These are phyloP conservation scores for Trichoderma endophyticum DNA, from an alignment of 2,329 filamentous ascomycete genomes.

Conservation along the genomic window DNA sequence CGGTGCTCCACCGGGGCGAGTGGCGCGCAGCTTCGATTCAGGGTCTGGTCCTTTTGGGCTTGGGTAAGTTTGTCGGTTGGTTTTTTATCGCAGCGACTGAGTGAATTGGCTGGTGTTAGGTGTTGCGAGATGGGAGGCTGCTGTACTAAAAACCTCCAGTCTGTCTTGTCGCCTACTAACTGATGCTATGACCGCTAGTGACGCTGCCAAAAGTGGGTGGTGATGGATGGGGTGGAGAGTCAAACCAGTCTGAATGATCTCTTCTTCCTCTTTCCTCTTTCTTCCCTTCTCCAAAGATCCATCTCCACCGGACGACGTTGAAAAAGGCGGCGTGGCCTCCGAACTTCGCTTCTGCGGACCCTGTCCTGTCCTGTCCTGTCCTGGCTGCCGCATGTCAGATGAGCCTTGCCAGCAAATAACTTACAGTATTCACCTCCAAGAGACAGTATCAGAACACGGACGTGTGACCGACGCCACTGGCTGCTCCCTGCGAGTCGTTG, in stretches of 20 bases:
- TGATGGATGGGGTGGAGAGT: slow-evolving; percentile 3
- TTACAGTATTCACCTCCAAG: not conserved
- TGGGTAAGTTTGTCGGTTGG: not conserved
- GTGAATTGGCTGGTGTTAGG: not conserved
- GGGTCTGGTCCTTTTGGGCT: not conserved
- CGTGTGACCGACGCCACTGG: slow-evolving; percentile 1
- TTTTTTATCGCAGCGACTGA: not conserved
- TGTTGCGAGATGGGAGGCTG: not conserved
- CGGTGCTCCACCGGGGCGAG: not conserved
- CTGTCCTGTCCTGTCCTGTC: not conserved
- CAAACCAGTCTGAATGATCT: not conserved
- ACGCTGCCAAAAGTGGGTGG: slow-evolving; percentile 1
- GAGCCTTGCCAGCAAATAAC: not conserved
- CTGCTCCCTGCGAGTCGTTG: not conserved
- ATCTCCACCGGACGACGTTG: not conserved
- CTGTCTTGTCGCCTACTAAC: not conserved
- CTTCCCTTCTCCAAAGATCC: not conserved
- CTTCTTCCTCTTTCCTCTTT: not conserved
- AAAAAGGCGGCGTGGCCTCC: slow-evolving; percentile 16
- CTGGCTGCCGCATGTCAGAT: not conserved
- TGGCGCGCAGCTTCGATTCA: slow-evolving; percentile 6
- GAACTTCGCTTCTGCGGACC: not conserved
- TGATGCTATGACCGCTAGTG: not conserved
- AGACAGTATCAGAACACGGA: not conserved
- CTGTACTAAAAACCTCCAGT: not conserved